phyloP scores from a whole-genome alignment of 768 basidiomycete species.

The Lentinula boryana region DNA sequence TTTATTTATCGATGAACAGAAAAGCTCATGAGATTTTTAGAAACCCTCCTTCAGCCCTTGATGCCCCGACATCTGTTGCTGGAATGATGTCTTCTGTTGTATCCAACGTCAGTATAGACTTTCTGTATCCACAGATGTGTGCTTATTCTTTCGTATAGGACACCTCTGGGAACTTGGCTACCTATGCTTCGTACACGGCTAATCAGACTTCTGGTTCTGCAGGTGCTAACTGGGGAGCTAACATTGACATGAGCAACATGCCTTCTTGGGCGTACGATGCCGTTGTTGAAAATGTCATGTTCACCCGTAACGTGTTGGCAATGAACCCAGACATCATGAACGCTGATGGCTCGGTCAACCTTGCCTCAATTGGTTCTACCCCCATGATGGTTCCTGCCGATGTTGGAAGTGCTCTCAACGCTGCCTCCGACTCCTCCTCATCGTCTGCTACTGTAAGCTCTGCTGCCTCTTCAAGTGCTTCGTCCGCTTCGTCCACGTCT shows the following conservation, averaged over 20 bases:
- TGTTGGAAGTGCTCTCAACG: constrained; percentile 37
- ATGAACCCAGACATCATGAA: constrained; percentile 46
- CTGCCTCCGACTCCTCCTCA: constrained; percentile 15
- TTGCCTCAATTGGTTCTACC: constrained; percentile 32
- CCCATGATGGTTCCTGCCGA: constrained; percentile 60
- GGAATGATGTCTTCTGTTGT: constrained; percentile 46
- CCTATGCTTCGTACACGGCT: constrained; percentile 47
- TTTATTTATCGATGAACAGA: neutral
- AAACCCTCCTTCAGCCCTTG: constrained; percentile 51
- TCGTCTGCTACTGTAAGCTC: constrained; percentile 11
- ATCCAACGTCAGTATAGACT: constrained; percentile 19
- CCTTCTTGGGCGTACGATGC: constrained; percentile 46
- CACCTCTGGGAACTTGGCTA: constrained; percentile 46
- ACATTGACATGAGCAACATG: constrained; percentile 51
- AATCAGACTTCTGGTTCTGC: constrained; percentile 41
- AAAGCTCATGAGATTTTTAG: constrained; percentile 19
- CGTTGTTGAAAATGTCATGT: constrained; percentile 53
- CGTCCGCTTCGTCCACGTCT: constrained; percentile 21
- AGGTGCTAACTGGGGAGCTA: constrained; percentile 56
- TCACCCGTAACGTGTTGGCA: constrained; percentile 37
- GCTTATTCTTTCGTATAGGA: constrained; percentile 17
- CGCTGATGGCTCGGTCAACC: constrained; percentile 45
- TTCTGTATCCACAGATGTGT: neutral
- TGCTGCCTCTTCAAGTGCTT: constrained; percentile 18
- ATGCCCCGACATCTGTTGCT: constrained; percentile 40